Evolutionary conservation across 1,139 yeast species (phyloP), one percentile per base, ranked within the genome.

Genomic region (Blastobotrys aristatus): DNA sequence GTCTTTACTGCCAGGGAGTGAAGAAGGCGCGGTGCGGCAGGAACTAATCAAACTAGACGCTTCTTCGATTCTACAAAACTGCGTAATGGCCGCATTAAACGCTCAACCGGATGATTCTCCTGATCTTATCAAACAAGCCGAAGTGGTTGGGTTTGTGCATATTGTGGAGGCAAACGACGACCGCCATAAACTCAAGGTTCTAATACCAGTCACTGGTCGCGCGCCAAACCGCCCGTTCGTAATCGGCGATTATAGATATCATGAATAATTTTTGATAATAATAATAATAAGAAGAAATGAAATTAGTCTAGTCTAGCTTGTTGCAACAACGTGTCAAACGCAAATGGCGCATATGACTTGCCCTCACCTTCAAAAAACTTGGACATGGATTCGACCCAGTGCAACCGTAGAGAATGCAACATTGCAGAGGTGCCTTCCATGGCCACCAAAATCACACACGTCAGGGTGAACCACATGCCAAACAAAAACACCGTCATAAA

Each of bases 401-500:
- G 98, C 63, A 92, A 73, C 68, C 98, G 85, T 60, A 94, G 76
- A 22, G 97, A 86, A 69, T 94, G 99, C 61, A 94, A 76, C 98
- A 94, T 94, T 26, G 98, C 98, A 37, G 96, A 86, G 0, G 98
- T 94, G 46, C 99, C 99, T 69, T 94, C 98, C 98, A 94, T 92
- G 52, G 89, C 74, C 44, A 94, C 97, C 64, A 94, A 76, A 50
- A 94, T 89, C 57, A 89, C 82, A 40, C 89, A 90, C 0, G 98
- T 92, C 55, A 90, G 75, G 3, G 81, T 79, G 65, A 94, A 89
- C 99, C 99, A 94, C 81, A 90, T 81, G 14, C 85, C 96, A 69
- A 94, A 94, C 49, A 92, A 68, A 38, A 81, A 65, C 22, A 90
- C 92, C 0, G 89, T 81, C 75, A 77, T 77, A 32, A 84, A 53